Conservation (phyloP, 2,329 filamentous ascomycete species). For the Apiospora rasikravindrae region DNA sequence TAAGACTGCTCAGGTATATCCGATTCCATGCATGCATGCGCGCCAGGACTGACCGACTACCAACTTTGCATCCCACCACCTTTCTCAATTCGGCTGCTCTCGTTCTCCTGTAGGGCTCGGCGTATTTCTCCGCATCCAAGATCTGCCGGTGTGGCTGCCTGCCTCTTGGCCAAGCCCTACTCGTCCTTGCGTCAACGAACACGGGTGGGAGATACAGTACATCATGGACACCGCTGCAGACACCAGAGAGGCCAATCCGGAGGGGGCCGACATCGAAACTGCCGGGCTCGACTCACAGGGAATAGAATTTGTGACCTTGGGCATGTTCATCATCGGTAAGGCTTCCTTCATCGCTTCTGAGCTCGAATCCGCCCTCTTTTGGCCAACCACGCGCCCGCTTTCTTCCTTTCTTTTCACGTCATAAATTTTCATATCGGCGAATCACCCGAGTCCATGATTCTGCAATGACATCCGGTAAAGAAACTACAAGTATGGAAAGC, state of each 20-base stretch:
- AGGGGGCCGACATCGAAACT: constrained; percentile 17
- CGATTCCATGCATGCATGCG: constrained; percentile 9
- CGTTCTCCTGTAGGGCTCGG: constrained; percentile 1
- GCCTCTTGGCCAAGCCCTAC: constrained; percentile 14
- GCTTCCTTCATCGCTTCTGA: not conserved
- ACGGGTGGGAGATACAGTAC: not conserved
- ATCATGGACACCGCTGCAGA: constrained; percentile 15
- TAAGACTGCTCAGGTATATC: not conserved
- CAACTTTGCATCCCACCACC: constrained; percentile 7
- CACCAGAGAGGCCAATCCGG: not conserved
- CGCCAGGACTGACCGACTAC: constrained; percentile 1
- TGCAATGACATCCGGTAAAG: not conserved
- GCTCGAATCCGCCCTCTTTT: not conserved
- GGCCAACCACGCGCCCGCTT: not conserved
- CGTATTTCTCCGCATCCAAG: not conserved
- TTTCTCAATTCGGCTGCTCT: not conserved
- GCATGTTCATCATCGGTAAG: constrained; percentile 77
- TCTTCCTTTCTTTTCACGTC: not conserved
- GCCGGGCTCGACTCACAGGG: constrained; percentile 38
- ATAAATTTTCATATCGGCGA: not conserved
- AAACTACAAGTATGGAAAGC: not conserved
- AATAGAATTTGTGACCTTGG: constrained; percentile 72
- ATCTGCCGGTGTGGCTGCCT: not conserved
- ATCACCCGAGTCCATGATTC: not conserved
- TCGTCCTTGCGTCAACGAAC: not conserved